A percentile compares a stretch with the other conserved stretches of the same genome.
These are phyloP conservation scores for Kodamaea suecica DNA, from an alignment of 1,139 yeast genomes.

Conservation along the genomic window DNA sequence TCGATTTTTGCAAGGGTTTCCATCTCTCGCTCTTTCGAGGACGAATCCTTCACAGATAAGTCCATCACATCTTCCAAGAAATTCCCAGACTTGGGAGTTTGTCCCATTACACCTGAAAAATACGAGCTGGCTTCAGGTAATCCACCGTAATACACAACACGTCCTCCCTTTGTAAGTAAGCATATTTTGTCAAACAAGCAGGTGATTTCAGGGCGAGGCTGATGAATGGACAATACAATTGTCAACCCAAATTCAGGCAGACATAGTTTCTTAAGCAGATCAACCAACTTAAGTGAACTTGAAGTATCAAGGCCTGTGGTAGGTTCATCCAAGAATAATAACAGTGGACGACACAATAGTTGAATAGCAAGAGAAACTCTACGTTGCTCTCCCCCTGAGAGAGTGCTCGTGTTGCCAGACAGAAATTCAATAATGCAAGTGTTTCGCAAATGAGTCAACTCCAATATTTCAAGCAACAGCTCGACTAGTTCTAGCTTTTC, in stretches of 20 bases:
- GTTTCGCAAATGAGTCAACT: conserved; percentile 21
- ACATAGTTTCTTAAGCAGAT: conserved; percentile 54
- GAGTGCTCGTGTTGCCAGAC: conserved; percentile 7
- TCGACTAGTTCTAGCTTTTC: conserved; percentile 52
- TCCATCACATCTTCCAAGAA: conserved; percentile 66
- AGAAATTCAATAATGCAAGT: conserved; percentile 1
- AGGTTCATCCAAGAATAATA: conserved; percentile 81
- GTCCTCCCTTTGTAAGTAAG: conserved; percentile 68
- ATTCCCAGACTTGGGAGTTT: conserved; percentile 13
- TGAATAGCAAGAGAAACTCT: conserved; percentile 78
- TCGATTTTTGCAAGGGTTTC: conserved; percentile 45
- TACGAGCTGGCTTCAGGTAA: conserved; percentile 45
- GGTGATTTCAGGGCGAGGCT: conserved; percentile 76
- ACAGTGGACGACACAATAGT: conserved; percentile 69
- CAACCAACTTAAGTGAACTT: conserved; percentile 65
- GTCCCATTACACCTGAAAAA: conserved; percentile 13
- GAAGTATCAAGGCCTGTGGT: conserved; percentile 86
- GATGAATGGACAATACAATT: conserved; percentile 74
- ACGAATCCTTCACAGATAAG: conserved; percentile 65
- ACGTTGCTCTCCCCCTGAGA: conserved; percentile 86
- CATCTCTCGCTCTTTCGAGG: conserved; percentile 40
- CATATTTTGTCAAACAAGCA: conserved; percentile 65
- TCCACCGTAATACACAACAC: conserved; percentile 58
- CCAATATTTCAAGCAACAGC: conserved; percentile 57
- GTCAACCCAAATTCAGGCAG: conserved; percentile 59